Conservation (phyloP, 768 basidiomycete species). For the Artomyces pyxidatus region DNA sequence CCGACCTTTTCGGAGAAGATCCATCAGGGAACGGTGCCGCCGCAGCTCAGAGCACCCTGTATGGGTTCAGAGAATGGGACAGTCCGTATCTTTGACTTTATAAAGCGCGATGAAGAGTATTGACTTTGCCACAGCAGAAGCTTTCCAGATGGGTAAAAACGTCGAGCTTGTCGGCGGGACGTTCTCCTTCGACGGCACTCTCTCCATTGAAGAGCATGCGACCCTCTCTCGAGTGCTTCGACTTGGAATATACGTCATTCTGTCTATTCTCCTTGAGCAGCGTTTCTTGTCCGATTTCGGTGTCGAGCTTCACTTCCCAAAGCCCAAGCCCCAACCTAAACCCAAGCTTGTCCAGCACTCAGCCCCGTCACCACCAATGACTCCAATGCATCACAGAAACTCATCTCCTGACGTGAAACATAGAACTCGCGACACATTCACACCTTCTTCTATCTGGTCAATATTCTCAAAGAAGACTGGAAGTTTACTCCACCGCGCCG, state of each 20-base stretch:
- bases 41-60: conserved; percentile 30
- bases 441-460: conserved; percentile 25
- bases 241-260: conserved; percentile 43
- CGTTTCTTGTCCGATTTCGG: conserved; percentile 43
- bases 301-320: conserved; percentile 38
- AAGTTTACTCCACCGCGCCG: conserved; percentile 21
- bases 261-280: conserved; percentile 56
- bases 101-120: not conserved
- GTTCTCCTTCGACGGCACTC: conserved; percentile 44
- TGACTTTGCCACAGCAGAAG: conserved; percentile 8
- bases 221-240: conserved; percentile 42
- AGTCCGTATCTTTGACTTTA: conserved; percentile 26
- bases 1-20: conserved; percentile 20
- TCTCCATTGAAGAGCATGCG: conserved; percentile 33
- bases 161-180: conserved; percentile 49
- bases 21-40: conserved; percentile 12
- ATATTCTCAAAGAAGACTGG: conserved; percentile 31
- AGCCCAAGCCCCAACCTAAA: conserved; percentile 21
- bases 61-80: conserved; percentile 44
- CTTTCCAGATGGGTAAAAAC: conserved; percentile 13
- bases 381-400: conserved; percentile 6
- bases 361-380: not conserved
- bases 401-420: conserved; percentile 16
- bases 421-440: conserved; percentile 16
- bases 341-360: not conserved